Evolutionary conservation across 192 early-diverging fungal genomes (phyloP).

Genomic region (Gryganskiella cystojenkinii): DNA sequence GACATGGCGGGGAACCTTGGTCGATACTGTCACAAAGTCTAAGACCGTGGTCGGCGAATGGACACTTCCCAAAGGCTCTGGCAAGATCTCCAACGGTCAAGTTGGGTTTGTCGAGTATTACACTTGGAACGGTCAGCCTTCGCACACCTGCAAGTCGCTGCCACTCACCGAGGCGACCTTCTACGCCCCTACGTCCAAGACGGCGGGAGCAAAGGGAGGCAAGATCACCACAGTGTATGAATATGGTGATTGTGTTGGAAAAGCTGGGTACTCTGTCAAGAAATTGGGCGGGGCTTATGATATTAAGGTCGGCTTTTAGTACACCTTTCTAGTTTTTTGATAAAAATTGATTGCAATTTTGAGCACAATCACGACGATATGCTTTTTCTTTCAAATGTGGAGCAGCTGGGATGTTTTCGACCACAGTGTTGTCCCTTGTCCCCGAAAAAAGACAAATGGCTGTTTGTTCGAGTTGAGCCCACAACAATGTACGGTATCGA

Average conservation of each 20-base stretch:
- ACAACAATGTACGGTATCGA: too few species aligned
- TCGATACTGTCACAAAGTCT: neutral
- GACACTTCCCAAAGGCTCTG: neutral
- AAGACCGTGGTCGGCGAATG: neutral
- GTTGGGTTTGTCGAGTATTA: conserved; percentile 2
- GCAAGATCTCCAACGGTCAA: neutral
- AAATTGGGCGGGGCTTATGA: conserved; percentile 2
- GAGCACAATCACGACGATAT: too few species aligned
- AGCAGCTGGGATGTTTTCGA: too few species aligned
- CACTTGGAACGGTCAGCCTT: neutral
- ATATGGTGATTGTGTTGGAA: neutral
- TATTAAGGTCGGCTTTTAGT: too few species aligned
- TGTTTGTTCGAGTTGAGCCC: too few species aligned
- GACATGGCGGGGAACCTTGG: too few species aligned
- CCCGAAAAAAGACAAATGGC: too few species aligned
- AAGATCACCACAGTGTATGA: neutral
- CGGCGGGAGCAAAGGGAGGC: neutral
- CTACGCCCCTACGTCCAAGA: neutral
- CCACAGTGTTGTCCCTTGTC: too few species aligned
- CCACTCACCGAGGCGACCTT: neutral
- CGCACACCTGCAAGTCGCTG: neutral
- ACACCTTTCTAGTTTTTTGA: too few species aligned
- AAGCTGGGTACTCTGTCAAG: neutral
- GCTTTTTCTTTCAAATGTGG: too few species aligned
- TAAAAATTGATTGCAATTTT: too few species aligned